phyloP scores from a whole-genome alignment of 331 rosid species.

The Dryas integrifolia region DNA sequence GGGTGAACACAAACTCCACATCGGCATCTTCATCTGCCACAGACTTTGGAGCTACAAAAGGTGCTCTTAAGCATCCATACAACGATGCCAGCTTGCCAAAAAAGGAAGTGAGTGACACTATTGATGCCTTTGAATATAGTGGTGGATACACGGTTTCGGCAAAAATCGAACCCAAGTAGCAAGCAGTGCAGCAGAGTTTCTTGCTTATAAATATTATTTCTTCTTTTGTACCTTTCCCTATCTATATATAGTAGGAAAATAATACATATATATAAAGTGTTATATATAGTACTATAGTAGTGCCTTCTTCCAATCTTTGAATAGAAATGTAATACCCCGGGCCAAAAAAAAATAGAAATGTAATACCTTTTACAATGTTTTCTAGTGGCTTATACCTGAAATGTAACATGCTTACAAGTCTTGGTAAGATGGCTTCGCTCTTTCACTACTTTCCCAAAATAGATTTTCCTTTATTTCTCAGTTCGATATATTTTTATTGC shows the following conservation, averaged over 20 bases:
- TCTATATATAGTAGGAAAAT: neutral
- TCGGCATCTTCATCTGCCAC: slow-evolving; percentile 92
- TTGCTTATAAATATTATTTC: neutral
- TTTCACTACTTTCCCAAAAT: slow-evolving; percentile 1
- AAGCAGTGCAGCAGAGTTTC: neutral
- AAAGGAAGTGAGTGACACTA: slow-evolving; percentile 50
- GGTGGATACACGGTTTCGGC: slow-evolving; percentile 66
- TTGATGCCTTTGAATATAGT: slow-evolving; percentile 64
- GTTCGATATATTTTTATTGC: no score
- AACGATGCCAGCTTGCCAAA: slow-evolving; percentile 43
- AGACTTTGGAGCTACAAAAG: slow-evolving; percentile 58
- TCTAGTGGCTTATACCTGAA: neutral
- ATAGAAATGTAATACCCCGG: no score
- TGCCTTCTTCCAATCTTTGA: neutral
- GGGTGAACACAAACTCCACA: slow-evolving; percentile 73
- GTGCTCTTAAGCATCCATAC: slow-evolving; percentile 64
- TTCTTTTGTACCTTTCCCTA: neutral
- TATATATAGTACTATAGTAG: neutral
- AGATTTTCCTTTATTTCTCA: neutral
- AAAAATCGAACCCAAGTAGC: slow-evolving; percentile 78
- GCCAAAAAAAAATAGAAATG: neutral
- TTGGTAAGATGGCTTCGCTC: neutral
- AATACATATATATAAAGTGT: neutral
- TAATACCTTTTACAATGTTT: neutral
- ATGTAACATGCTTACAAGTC: neutral